Evolutionary conservation across 306 rosid species (phyloP).

Genomic region (Prunus persica): Prunus_persica_NCBIv2 NC_034011.1:979501-980000

Average conservation of each 20-base stretch:
- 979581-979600: slow-evolving; percentile 96
- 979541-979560: slow-evolving; percentile 54
- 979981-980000: slow-evolving; percentile 51
- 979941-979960: slow-evolving; percentile 72
- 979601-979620: slow-evolving; percentile 72
- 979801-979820: slow-evolving; percentile 54
- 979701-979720: slow-evolving; percentile 45
- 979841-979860: slow-evolving; percentile 81
- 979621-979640: slow-evolving; percentile 46
- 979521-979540: slow-evolving; percentile 64
- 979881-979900: slow-evolving; percentile 66
- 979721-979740: slow-evolving; percentile 68
- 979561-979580: slow-evolving; percentile 41
- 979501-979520: slow-evolving; percentile 92
- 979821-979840: slow-evolving; percentile 45
- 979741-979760: slow-evolving; percentile 94
- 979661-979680: slow-evolving; percentile 59
- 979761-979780: slow-evolving; percentile 87
- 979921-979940: slow-evolving; percentile 85
- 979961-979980: slow-evolving; percentile 82
- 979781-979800: slow-evolving; percentile 86
- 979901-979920: slow-evolving; percentile 58
- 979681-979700: slow-evolving; percentile 95
- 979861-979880: slow-evolving; percentile 58
- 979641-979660: slow-evolving; percentile 20